Evolutionary conservation across 805 yeast genomes (phyloP), one percentile per base, ranked within the genome.

Genomic region (Danielia reshetovae): DNA sequence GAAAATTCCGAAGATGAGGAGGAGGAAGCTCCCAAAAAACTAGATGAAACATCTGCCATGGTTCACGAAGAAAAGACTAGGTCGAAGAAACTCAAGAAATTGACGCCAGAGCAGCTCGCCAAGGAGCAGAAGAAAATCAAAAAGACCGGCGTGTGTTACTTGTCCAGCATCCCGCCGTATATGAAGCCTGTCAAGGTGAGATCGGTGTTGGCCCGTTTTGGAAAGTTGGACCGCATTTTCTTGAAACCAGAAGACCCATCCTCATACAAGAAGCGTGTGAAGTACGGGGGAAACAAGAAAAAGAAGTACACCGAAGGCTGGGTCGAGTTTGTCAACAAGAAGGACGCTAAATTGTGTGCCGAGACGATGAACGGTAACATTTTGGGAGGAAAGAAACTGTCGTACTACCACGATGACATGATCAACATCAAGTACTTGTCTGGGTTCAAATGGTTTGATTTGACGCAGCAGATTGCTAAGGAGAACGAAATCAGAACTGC

Each of bases 101-200:
- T 81, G 21, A 71, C 80, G 6, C 71, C 80, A 6, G 72, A 72
- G 29, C 75, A 76, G 42, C 56, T 79, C n/a, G 73, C 55, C 5
- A 62, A 77, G 52, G 75, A 74, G 40, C 70, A 74, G 41, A 72
- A 72, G 46, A 74, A 73, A 46, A 70, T 75, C 24, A 76, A 72
- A 41, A 79, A 75, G 48, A 81, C 96, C 0, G 98, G 98, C 4
- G 96, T 93, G 2, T 81, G 95, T n/a, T 93, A 93, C 49, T 59
- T 93, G 3, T 88, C 97, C 0, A 75, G 81, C 32, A 75, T 93
- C 7, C 98, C 98, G 0, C 98, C 98, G 17, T 93, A 84, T 55
- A 93, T 93, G 98, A 89, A 89, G 55, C 97, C 98, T 1, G 77
- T 82, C 2, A 93, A 88, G 55, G 68, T 93, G 61, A 73, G 95